Base-by-base conservation (phyloP, 345 rosid species). In the Lepidium didymum region DNA sequence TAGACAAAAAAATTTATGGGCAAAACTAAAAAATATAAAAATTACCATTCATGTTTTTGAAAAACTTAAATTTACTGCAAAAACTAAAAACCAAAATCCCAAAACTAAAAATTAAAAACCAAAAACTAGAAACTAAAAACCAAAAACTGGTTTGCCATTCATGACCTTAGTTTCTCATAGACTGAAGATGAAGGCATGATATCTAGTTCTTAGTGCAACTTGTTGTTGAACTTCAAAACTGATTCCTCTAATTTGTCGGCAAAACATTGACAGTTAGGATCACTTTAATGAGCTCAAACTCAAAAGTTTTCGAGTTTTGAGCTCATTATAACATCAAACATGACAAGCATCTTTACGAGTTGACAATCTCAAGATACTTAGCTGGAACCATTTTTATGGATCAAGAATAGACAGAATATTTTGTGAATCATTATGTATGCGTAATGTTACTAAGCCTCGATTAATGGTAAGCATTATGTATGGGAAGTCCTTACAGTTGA, bases 401-500 rank as follows among this genome's bases (percentile, higher is more conserved):
- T 14, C 51, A 42, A 10, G 10, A 37, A 57, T 60, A 29, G n/a
- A 29, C 11, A 27, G 0, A 60, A 43, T 29, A 10, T 14, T 0
- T 8, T 60, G 37, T 27, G 43, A 15, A 60, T 51, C 66, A 27
- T 0, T 4, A 27, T 27, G 31, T 27, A 27, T 27, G 31, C 6
- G 0, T 27, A 0, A 27, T 27, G 31, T 27, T 4, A 4, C 21
- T 27, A 4, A 37, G 11, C 52, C 29, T 44, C 7, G 4, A 45
- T 45, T 2, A 78, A 40, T 67, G 76, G 81, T 69, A 81, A 79
- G 81, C 64, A 80, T 18, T 60, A 74, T 62, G 72, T 79, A 77
- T 75, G 75, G 76, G 75, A 84, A 76, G 79, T 82, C 75, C 80
- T 91, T 84, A 92, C 98, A 94, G 43, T 58, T 79, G 85, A 74